Evolutionary conservation across 2,329 filamentous ascomycete species (phyloP), one percentile per base, ranked within the genome.

Genomic region (Orbilia blumenaviensis): DNA sequence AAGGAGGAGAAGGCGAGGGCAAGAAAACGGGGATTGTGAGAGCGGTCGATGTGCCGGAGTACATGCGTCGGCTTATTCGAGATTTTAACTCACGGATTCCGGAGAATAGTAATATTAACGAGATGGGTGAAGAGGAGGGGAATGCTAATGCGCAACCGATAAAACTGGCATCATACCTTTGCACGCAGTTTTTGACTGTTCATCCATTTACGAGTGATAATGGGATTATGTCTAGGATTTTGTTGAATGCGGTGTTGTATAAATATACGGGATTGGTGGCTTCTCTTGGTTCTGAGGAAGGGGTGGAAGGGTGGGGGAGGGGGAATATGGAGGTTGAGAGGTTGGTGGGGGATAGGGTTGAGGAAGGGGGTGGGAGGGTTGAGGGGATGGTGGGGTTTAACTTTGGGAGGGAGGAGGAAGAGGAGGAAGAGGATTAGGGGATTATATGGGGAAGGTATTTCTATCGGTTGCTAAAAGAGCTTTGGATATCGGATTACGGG

Each of bases 291-390:
- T n/a, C n/a, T n/a, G n/a, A n/a, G n/a, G n/a, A 7, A 61, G 66
- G 1, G 32, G 61, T 12, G 54, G 25, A n/a, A 41, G 56, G 1
- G 41, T 58, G 27, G 61, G 69, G 10, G 50, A 34, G 14, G 62
- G 61, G 10, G 42, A 52, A 8, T 74, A 80, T 80, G 12, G 56
- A 54, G 9, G 69, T 80, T 32, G 69, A 64, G 0, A 25, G 14
- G 0, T n/a, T n/a, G n/a, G 56, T 10, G 12, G 46, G 38, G 1
- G 38, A 44, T 5, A 66, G 52, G 27, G 38, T 21, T 29, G 12
- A 72, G 8, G 67, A 72, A 29, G 67, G 60, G 66, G 46, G 41
- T 66, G n/a, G 1, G n/a, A n/a, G 6, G 7, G 38, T 41, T 6
- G 23, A 14, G 21, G 14, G 8, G 14, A 34, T 3, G 32, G 32